Conservation (phyloP, 2,329 filamentous ascomycete species). For the Metarhizium anisopliae region DNA sequence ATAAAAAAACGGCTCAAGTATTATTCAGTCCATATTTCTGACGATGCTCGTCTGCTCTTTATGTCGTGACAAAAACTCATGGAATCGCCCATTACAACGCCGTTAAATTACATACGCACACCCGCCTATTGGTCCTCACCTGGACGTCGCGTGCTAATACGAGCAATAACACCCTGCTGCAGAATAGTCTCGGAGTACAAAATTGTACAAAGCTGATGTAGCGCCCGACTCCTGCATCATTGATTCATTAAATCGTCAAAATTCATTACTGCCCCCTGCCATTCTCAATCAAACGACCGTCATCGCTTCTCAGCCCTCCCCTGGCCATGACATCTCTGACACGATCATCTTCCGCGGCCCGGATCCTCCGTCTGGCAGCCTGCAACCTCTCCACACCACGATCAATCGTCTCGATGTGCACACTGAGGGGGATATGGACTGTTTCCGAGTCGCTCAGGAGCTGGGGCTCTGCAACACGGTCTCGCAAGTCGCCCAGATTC, state of each 20-base stretch:
- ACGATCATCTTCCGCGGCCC: conserved; percentile 49
- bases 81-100: neutral
- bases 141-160: too few relatives aligned
- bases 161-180: neutral
- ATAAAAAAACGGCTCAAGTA: neutral
- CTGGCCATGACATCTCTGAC: conserved; percentile 42
- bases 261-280: neutral
- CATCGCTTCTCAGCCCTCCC: conserved; percentile 30
- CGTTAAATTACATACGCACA: neutral
- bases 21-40: neutral
- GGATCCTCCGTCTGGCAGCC: conserved; percentile 48
- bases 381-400: conserved; percentile 65
- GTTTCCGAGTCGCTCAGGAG: conserved; percentile 38
- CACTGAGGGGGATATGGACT: conserved; percentile 49
- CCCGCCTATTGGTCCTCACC: too few relatives aligned
- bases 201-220: neutral
- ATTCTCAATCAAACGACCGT: conserved; percentile 33
- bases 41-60: neutral
- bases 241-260: neutral
- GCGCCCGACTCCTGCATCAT: neutral
- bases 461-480: conserved; percentile 60
- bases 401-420: conserved; percentile 69
- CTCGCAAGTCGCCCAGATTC: conserved; percentile 61
- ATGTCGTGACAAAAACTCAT: neutral
- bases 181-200: neutral